phyloP scores from a whole-genome alignment of 768 basidiomycete species.

The Termitomyces sp. region DNA sequence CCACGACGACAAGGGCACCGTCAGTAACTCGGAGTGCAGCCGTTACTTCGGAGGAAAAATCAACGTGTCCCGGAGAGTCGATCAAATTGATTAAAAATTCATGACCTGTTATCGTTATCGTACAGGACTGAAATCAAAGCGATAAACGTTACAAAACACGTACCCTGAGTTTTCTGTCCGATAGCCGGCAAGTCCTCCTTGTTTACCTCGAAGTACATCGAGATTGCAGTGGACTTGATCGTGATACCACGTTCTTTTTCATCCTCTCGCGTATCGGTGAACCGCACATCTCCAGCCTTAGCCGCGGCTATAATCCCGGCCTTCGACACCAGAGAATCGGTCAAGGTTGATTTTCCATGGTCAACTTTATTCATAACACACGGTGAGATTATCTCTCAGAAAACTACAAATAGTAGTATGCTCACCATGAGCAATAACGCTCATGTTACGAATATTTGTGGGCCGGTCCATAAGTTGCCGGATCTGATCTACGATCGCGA shows the following conservation, averaged over 20 bases:
- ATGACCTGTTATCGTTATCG: conserved; percentile 47
- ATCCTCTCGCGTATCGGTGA: conserved; percentile 95
- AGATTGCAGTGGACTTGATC: conserved; percentile 99
- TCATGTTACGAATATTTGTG: conserved; percentile 94
- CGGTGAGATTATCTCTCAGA: conserved; percentile 5
- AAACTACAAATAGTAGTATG: conserved; percentile 9
- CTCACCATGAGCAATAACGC: conserved; percentile 87
- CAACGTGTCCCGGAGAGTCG: conserved; percentile 99
- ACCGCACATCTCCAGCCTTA: conserved; percentile 95
- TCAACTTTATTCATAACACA: conserved; percentile 58
- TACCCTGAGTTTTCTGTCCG: conserved; percentile 94
- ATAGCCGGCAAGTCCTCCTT: conserved; percentile 84
- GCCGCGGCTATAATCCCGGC: conserved; percentile 96
- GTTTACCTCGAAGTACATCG: conserved; percentile 96
- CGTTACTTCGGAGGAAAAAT: conserved; percentile 99
- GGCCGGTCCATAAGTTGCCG: conserved; percentile 84
- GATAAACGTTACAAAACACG: conserved; percentile 7
- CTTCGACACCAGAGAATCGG: conserved; percentile 98
- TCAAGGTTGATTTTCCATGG: conserved; percentile 99
- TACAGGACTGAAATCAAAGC: not conserved
- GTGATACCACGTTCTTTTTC: conserved; percentile 99
- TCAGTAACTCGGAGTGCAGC: conserved; percentile 99
- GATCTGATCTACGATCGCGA: conserved; percentile 62
- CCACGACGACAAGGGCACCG: conserved; percentile 98
- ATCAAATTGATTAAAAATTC: conserved; percentile 93